Evolutionary conservation across 495 filamentous ascomycete species (phyloP).

Genomic region (Symbiotaphrina buchneri): DNA sequence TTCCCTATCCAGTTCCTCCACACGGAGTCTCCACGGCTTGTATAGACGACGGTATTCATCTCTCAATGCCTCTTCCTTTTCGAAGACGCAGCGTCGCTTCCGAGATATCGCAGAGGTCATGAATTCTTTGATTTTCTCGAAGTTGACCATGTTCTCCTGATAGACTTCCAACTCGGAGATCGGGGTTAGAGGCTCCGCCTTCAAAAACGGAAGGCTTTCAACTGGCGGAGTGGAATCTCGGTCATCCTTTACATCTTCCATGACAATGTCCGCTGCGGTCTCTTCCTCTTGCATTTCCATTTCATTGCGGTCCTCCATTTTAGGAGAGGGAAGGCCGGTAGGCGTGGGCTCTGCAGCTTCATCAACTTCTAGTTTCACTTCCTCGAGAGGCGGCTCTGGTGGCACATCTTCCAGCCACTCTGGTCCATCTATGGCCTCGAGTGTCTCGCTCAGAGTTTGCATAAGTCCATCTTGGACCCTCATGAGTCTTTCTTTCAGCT

Average conservation of each 20-base stretch:
- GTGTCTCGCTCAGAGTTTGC: no score
- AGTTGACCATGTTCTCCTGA: constrained; percentile 17
- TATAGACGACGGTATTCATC: constrained; percentile 20
- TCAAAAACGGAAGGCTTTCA: constrained; percentile 24
- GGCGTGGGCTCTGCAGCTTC: no score
- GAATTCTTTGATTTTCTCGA: constrained; percentile 15
- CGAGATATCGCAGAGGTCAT: constrained; percentile 17
- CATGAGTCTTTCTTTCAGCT: no score
- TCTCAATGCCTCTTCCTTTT: constrained; percentile 13
- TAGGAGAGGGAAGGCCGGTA: background rate
- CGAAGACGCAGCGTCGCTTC: constrained; percentile 16
- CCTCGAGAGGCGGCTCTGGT: no score
- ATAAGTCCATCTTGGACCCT: no score
- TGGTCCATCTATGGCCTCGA: no score
- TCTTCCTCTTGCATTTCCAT: constrained; percentile 7
- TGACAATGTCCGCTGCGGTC: constrained; percentile 12
- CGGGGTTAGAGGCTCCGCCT: constrained; percentile 22
- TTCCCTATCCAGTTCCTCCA: constrained; percentile 36
- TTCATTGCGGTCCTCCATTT: background rate
- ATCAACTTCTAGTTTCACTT: background rate
- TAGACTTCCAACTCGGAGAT: constrained; percentile 24
- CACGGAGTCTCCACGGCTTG: constrained; percentile 22
- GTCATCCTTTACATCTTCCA: constrained; percentile 2
- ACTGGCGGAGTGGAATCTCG: constrained; percentile 11
- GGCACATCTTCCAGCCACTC: no score